These are phyloP conservation scores for Camellia oleifera DNA, from an alignment of 179 eudicot genomes.

Conservation along the genomic window DNA sequence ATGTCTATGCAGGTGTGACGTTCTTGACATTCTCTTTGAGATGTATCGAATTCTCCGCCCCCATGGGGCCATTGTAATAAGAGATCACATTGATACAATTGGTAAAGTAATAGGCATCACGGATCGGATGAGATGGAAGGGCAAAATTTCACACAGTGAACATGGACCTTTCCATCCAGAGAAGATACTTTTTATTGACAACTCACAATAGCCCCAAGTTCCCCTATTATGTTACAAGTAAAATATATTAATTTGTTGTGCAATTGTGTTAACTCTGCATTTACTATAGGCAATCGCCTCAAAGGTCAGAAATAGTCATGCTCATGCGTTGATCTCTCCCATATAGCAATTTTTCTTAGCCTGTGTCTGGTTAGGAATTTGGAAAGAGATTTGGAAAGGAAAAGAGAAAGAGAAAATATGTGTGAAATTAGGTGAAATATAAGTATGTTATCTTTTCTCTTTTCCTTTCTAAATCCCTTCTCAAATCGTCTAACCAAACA, in stretches of 20 bases:
- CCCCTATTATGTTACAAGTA: neutral
- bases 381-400: too few species aligned
- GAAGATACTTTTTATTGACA: slow-evolving; percentile 49
- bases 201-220: slow-evolving; percentile 8
- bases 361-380: too few species aligned
- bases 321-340: neutral
- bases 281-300: neutral
- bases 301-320: neutral
- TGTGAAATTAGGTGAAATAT: too few species aligned
- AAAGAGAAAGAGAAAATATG: too few species aligned
- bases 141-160: slow-evolving; percentile 46
- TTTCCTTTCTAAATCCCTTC: too few species aligned
- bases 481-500: too few species aligned
- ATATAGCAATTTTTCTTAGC: neutral
- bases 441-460: too few species aligned
- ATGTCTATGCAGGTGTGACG: slow-evolving; percentile 42
- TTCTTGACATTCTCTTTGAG: slow-evolving; percentile 54
- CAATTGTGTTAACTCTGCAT: neutral
- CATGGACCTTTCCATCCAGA: slow-evolving; percentile 55
- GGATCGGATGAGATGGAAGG: slow-evolving; percentile 54
- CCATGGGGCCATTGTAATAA: slow-evolving; percentile 53
- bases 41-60: slow-evolving; percentile 67
- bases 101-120: slow-evolving; percentile 42
- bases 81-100: slow-evolving; percentile 59
- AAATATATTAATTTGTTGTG: neutral